Evolutionary conservation across 352 stramenopile genomes (phyloP).

Genomic region (Lagenidium sp.): DNA sequence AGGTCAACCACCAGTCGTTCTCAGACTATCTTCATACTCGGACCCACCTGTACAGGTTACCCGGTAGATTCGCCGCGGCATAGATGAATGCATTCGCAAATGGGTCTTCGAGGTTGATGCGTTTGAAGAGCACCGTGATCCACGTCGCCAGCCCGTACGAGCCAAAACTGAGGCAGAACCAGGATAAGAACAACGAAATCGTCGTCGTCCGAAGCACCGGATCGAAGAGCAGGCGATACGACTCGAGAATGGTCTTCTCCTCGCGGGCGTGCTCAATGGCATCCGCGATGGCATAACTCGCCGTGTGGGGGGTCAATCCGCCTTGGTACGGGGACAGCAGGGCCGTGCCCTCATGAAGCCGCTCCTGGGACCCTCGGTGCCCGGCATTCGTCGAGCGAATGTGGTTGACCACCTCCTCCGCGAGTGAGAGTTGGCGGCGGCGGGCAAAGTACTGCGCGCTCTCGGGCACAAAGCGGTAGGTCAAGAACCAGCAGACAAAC

Average conservation of each 20-base stretch:
- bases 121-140: constrained; percentile 91
- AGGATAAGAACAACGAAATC: constrained; percentile 48
- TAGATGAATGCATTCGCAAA: constrained; percentile 93
- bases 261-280: constrained; percentile 5
- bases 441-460: constrained; percentile 64
- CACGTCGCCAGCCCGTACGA: constrained; percentile 90
- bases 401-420: constrained; percentile 47
- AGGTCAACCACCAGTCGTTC: too few species aligned
- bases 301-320: constrained; percentile 1
- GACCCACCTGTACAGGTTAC: constrained; percentile 75
- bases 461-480: constrained; percentile 70
- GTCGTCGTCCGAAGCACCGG: constrained; percentile 51
- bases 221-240: constrained; percentile 38
- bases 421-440: constrained; percentile 34
- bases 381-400: constrained; percentile 34
- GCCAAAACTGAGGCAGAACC: constrained; percentile 72
- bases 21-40: too few species aligned
- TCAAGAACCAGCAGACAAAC: constrained; percentile 56
- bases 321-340: constrained; percentile 20
- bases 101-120: constrained; percentile 79
- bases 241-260: constrained; percentile 12
- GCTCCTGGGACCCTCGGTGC: background rate
- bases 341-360: constrained; percentile 11
- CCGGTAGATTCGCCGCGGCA: constrained; percentile 84
- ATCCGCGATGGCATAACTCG: constrained; percentile 9